These are phyloP conservation scores for Pisolithus tinctorius DNA, from an alignment of 768 basidiomycete species.

Conservation along the genomic window DNA sequence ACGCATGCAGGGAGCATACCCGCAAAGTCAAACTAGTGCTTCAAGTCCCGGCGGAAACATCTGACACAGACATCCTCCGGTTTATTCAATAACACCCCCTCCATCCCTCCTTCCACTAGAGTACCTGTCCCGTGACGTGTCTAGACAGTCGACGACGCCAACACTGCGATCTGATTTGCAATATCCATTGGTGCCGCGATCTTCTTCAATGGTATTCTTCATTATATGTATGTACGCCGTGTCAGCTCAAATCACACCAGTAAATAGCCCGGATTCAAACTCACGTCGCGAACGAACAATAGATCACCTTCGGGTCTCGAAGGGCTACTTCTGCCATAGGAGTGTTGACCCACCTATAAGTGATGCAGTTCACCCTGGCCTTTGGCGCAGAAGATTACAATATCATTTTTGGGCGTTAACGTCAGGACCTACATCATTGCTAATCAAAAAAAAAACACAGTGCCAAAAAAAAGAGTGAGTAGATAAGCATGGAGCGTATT, in stretches of 20 bases:
- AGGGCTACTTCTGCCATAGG: slow-evolving; percentile 55
- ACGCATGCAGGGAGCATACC: too few species aligned
- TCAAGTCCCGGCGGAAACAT: too few species aligned
- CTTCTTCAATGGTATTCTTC: slow-evolving; percentile 60
- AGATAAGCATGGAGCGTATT: too few species aligned
- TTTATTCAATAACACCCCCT: slow-evolving; percentile 51
- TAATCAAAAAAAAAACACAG: slow-evolving; percentile 13
- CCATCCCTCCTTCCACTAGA: slow-evolving; percentile 80
- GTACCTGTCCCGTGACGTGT: slow-evolving; percentile 61
- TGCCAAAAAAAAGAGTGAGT: background rate
- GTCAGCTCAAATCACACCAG: too few species aligned
- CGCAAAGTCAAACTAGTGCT: too few species aligned
- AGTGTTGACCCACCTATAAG: slow-evolving; percentile 64
- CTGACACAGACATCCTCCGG: slow-evolving; percentile 32
- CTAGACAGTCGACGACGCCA: slow-evolving; percentile 59
- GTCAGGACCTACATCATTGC: slow-evolving; percentile 71
- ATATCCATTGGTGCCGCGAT: slow-evolving; percentile 56
- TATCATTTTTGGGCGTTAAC: slow-evolving; percentile 70
- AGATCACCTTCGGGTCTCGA: slow-evolving; percentile 45
- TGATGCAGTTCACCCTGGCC: slow-evolving; percentile 65
- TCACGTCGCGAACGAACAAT: slow-evolving; percentile 63
- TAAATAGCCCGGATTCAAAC: slow-evolving; percentile 11
- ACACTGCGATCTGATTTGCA: slow-evolving; percentile 54
- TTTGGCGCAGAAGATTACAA: slow-evolving; percentile 66
- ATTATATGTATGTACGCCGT: too few species aligned